Evolutionary conservation across 192 early-diverging fungal species (phyloP).

Genomic region (Rhizophagus prolifer): DNA sequence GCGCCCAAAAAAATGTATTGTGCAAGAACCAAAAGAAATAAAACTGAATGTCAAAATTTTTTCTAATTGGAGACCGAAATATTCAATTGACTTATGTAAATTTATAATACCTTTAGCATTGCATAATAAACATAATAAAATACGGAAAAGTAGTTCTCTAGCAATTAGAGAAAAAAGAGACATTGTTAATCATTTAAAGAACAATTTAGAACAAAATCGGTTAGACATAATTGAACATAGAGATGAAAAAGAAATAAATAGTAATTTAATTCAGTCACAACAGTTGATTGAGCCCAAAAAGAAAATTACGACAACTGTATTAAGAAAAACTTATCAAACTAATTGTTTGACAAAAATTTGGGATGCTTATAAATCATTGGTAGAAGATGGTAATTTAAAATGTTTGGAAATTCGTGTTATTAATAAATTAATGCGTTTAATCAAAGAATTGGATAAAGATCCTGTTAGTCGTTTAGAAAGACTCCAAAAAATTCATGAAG

Average conservation of each 20-base stretch:
- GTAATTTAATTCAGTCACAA: neutral
- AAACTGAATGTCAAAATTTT: neutral
- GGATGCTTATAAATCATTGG: neutral
- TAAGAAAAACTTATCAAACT: neutral
- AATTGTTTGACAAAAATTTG: neutral
- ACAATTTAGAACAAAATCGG: too few species aligned
- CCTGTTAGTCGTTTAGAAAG: neutral
- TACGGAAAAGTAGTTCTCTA: neutral
- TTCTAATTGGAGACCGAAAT: neutral
- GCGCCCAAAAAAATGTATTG: neutral
- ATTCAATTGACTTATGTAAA: neutral
- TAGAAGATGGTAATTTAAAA: conserved; percentile 2
- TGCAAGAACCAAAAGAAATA: neutral
- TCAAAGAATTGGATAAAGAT: conserved; percentile 5
- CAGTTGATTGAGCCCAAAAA: neutral
- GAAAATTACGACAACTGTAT: neutral
- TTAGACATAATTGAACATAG: neutral
- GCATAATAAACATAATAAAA: neutral
- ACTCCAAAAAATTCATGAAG: neutral
- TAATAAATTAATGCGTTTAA: neutral
- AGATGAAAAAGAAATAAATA: neutral
- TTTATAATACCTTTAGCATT: neutral
- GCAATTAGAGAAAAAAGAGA: neutral
- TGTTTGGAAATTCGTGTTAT: neutral
- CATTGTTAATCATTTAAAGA: too few species aligned